phyloP scores from a whole-genome alignment of 495 filamentous ascomycete genomes.

The Aspergillus olivimuriae region DNA sequence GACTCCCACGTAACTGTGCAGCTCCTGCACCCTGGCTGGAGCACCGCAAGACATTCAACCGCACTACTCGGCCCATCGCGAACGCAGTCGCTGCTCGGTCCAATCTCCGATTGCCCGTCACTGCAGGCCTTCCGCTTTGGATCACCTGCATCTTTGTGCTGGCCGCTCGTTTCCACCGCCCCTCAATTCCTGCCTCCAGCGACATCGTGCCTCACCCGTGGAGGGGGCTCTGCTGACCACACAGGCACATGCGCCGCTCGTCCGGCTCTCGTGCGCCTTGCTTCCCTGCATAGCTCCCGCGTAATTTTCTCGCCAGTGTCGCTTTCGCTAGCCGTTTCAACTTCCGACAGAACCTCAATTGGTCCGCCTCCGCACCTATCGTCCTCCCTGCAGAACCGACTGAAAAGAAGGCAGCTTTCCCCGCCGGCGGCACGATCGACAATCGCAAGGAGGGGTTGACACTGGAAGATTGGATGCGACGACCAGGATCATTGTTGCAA shows the following conservation, averaged over 20 bases:
- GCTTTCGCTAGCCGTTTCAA: slow-evolving; percentile 12
- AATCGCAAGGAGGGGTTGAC: slow-evolving; percentile 24
- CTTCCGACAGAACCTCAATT: slow-evolving; percentile 24
- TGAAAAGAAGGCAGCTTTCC: slow-evolving; percentile 36
- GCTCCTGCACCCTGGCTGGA: slow-evolving; percentile 24
- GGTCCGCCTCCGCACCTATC: slow-evolving; percentile 25
- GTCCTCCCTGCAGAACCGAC: slow-evolving; percentile 20
- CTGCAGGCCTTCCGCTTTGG: slow-evolving; percentile 34
- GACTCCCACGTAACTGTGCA: slow-evolving; percentile 41
- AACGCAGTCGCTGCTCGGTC: slow-evolving; percentile 23
- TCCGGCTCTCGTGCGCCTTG: slow-evolving; percentile 15
- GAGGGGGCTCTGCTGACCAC: slow-evolving; percentile 21
- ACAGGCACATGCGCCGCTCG: slow-evolving; percentile 20
- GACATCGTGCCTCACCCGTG: slow-evolving; percentile 7
- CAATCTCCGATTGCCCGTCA: slow-evolving; percentile 31
- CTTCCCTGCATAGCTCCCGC: slow-evolving; percentile 15
- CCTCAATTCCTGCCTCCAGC: slow-evolving; percentile 12
- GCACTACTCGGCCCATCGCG: slow-evolving; percentile 20
- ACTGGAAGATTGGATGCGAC: not conserved
- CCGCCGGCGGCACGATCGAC: slow-evolving; percentile 36
- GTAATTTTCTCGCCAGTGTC: slow-evolving; percentile 9
- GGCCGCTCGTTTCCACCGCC: slow-evolving; percentile 30
- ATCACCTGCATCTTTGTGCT: slow-evolving; percentile 40
- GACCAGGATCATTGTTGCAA: too few species aligned
- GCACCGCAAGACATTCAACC: slow-evolving; percentile 24